These are phyloP conservation scores for Nemania serpens DNA, from an alignment of 2,329 filamentous ascomycete species.

Conservation along the genomic window DNA sequence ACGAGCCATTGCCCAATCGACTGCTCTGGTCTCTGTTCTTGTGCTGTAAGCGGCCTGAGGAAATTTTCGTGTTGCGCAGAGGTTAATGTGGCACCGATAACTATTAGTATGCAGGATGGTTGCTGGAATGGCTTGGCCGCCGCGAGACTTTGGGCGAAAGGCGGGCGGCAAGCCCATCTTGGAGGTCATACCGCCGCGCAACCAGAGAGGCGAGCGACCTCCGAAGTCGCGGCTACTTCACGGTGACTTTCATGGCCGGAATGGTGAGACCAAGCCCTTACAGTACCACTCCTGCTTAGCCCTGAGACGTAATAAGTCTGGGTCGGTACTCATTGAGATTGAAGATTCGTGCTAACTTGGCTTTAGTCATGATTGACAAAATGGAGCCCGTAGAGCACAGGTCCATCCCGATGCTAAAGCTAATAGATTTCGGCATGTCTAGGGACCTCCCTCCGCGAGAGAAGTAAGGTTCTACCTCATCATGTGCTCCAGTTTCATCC, in stretches of 20 bases:
- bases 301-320: no score
- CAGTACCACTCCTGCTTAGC: no score
- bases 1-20: conserved; percentile 30
- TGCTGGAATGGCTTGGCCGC: conserved; percentile 31
- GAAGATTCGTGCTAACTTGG: neutral
- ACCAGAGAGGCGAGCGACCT: conserved; percentile 11
- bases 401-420: conserved; percentile 25
- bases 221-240: conserved; percentile 26
- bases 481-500: neutral
- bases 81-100: neutral
- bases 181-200: conserved; percentile 20
- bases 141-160: neutral
- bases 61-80: neutral
- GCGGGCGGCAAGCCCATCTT: neutral
- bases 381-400: conserved; percentile 26
- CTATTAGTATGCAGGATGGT: conserved; percentile 32
- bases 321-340: neutral
- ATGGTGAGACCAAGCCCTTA: conserved; percentile 28
- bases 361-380: conserved; percentile 32
- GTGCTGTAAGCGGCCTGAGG: conserved; percentile 23
- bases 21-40: conserved; percentile 34
- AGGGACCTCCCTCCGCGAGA: conserved; percentile 4
- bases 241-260: conserved; percentile 29
- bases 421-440: conserved; percentile 33
- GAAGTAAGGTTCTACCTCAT: conserved; percentile 13